Conservation (phyloP, 208 protist genomes). For the Leishmania major region DNA sequence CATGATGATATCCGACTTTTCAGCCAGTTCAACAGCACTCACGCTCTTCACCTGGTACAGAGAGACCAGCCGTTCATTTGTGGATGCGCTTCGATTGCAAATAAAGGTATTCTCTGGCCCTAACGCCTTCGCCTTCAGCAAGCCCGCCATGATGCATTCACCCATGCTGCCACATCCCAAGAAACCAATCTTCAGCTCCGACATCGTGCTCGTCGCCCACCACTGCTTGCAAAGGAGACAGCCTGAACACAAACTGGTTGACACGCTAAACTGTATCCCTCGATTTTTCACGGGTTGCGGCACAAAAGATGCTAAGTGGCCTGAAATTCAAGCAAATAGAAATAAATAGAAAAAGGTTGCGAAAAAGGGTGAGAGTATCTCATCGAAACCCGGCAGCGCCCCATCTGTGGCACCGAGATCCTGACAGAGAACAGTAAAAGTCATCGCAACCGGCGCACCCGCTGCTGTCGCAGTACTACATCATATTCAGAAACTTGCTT, state of each 20-base stretch:
- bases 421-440: not conserved
- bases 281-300: too few relatives aligned
- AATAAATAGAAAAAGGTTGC: too few relatives aligned
- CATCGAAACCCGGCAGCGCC: too few relatives aligned
- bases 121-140: slow-evolving; percentile 43
- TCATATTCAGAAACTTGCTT: not conserved
- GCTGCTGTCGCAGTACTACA: not conserved
- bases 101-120: slow-evolving; percentile 62
- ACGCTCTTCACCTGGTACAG: slow-evolving; percentile 55
- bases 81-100: slow-evolving; percentile 60
- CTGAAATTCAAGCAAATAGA: not conserved
- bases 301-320: not conserved
- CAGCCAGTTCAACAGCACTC: slow-evolving; percentile 54
- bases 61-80: slow-evolving; percentile 46
- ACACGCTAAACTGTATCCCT: not conserved
- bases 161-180: slow-evolving; percentile 96
- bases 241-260: not conserved
- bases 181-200: slow-evolving; percentile 77
- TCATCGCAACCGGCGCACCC: too few relatives aligned
- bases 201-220: not conserved
- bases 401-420: not conserved
- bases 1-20: slow-evolving; percentile 82
- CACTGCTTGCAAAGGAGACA: not conserved
- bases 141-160: slow-evolving; percentile 82
- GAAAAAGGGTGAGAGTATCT: too few relatives aligned